phyloP scores from a whole-genome alignment of 1,284 basidiomycete genomes.

The Naganishia liquefaciens region DNA sequence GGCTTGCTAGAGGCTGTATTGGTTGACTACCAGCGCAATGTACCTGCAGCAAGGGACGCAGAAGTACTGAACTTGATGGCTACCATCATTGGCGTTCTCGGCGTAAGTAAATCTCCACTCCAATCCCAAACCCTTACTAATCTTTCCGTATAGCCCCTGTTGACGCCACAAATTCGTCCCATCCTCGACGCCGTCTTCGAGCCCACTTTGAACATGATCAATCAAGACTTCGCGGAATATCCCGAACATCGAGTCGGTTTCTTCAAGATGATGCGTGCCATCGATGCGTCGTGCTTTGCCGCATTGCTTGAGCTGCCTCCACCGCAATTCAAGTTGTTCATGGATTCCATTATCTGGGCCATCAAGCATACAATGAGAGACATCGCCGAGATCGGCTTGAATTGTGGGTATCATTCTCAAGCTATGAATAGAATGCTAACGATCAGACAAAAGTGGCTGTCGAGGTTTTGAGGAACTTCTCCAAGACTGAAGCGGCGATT shows the following conservation, averaged over 20 bases:
- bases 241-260: constrained; percentile 97
- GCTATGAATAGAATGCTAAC: constrained; percentile 24
- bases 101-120: constrained; percentile 60
- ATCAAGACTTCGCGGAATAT: constrained; percentile 96
- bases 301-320: constrained; percentile 84
- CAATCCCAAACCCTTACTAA: constrained; percentile 9
- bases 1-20: constrained; percentile 95
- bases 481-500: constrained; percentile 73
- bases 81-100: constrained; percentile 85
- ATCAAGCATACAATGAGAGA: constrained; percentile 99
- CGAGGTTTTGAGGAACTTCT: constrained; percentile 96
- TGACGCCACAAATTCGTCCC: constrained; percentile 93
- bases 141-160: constrained; percentile 60
- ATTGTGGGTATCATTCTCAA: constrained; percentile 60
- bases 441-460: constrained; percentile 67
- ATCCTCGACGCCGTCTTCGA: constrained; percentile 97
- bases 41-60: constrained; percentile 89
- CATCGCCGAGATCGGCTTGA: constrained; percentile 92
- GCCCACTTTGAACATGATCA: constrained; percentile 97
- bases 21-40: constrained; percentile 93
- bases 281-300: constrained; percentile 94
- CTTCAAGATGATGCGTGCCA: constrained; percentile 92
- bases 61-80: constrained; percentile 98
- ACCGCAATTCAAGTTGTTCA: constrained; percentile 94
- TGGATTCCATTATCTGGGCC: constrained; percentile 98